These are phyloP conservation scores for Sporobolomyces roseus DNA, from an alignment of 768 basidiomycete genomes.

Conservation along the genomic window DNA sequence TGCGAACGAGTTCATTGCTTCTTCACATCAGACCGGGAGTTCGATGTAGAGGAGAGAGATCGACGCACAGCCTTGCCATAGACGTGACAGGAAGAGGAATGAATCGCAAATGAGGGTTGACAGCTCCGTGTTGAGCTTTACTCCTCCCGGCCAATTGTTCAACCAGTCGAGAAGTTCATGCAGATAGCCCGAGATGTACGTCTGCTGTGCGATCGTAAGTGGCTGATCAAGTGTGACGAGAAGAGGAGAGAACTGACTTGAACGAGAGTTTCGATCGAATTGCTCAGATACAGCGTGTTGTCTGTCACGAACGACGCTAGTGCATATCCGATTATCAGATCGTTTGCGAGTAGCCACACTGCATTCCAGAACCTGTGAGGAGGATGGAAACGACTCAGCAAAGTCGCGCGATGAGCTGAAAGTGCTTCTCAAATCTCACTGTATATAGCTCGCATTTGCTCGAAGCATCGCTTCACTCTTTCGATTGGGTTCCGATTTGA, in stretches of 20 bases:
- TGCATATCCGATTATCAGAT: conserved; percentile 75
- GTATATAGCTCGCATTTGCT: conserved; percentile 14
- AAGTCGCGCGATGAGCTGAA: too few species aligned
- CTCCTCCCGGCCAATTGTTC: conserved; percentile 89
- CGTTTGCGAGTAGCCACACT: conserved; percentile 86
- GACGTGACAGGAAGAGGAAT: conserved; percentile 61
- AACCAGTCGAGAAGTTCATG: conserved; percentile 69
- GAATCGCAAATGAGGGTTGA: conserved; percentile 74
- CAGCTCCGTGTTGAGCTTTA: conserved; percentile 95
- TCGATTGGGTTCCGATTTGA: too few species aligned
- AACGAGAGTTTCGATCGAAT: conserved; percentile 47
- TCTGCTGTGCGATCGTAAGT: conserved; percentile 38
- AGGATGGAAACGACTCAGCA: neutral
- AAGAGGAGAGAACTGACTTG: conserved; percentile 50
- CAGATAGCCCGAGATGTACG: conserved; percentile 55
- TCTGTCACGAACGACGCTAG: conserved; percentile 68
- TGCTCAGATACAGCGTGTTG: conserved; percentile 57
- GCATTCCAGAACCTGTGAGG: conserved; percentile 79
- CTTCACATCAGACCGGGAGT: neutral
- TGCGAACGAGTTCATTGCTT: neutral
- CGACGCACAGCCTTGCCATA: conserved; percentile 63
- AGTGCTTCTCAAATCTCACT: too few species aligned
- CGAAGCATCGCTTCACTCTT: too few species aligned
- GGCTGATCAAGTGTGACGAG: neutral
- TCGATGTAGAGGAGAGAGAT: conserved; percentile 45